These are phyloP conservation scores for Wallacemonas sp. DNA, from an alignment of 208 protist genomes.

Conservation along the genomic window DNA sequence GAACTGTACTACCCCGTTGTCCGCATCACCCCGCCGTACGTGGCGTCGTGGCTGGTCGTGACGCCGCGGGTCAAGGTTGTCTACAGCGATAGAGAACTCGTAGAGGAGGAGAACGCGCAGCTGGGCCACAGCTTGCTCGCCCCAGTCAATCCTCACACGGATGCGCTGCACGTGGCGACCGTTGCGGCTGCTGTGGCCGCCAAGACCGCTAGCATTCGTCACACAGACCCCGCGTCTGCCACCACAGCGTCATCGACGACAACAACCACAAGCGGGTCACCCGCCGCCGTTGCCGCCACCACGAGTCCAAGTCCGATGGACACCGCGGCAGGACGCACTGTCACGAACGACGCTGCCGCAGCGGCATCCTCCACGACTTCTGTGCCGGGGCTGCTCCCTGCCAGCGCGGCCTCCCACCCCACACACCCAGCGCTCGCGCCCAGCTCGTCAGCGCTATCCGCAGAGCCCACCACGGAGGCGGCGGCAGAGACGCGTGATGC, in stretches of 20 bases:
- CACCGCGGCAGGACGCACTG: no score
- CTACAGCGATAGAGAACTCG: conserved; percentile 52
- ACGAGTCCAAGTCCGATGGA: neutral
- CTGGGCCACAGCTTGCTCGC: conserved; percentile 63
- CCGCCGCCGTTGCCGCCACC: neutral
- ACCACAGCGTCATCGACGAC: neutral
- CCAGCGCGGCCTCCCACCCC: neutral
- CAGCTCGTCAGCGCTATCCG: no score
- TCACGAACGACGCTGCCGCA: no score
- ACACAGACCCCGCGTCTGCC: neutral
- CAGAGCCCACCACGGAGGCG: conserved; percentile 2
- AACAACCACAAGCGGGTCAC: neutral
- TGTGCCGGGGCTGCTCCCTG: no score
- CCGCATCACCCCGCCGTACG: conserved; percentile 50
- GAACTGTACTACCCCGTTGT: conserved; percentile 95
- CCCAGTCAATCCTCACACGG: conserved; percentile 30
- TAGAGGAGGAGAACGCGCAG: conserved; percentile 60
- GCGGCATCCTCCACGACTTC: no score
- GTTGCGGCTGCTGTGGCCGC: neutral
- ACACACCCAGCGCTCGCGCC: neutral
- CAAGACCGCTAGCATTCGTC: conserved; percentile 10
- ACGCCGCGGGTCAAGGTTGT: conserved; percentile 51
- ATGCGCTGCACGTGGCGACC: conserved; percentile 9
- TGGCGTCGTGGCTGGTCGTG: conserved; percentile 65
- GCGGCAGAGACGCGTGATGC: neutral